Conservation (phyloP, 371 early-diverging fungal species). For the Lichtheimia hyalospora region DNA sequence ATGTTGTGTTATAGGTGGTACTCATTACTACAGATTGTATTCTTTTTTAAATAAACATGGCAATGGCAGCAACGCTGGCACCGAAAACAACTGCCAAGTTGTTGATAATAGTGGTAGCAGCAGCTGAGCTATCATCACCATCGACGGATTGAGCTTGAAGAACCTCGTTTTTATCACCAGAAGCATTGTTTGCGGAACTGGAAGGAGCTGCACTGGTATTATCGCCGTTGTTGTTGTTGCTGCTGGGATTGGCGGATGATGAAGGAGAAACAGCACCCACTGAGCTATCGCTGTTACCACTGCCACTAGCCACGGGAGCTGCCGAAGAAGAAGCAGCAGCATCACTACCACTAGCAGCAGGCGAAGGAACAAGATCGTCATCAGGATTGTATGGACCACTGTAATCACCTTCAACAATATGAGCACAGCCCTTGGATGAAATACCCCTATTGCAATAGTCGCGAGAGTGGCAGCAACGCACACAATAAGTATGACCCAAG, state of each 20-base stretch:
- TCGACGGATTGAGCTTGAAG: conserved; percentile 16
- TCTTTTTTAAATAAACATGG: no score
- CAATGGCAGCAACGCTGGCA: no score
- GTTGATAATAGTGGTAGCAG: no score
- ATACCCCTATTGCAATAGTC: conserved; percentile 29
- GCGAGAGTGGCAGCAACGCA: conserved; percentile 44
- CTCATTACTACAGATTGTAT: no score
- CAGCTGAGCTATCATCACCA: background rate
- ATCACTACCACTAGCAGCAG: background rate
- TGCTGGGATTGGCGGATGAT: background rate
- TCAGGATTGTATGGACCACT: conserved; percentile 22
- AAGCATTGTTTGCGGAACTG: no score
- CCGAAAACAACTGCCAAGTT: no score
- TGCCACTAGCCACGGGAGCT: background rate
- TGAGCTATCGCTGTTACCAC: background rate
- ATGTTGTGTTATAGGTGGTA: no score
- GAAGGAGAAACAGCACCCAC: conserved; percentile 1
- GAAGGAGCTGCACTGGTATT: background rate
- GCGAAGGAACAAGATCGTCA: conserved; percentile 1
- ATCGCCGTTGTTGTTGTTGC: conserved; percentile 1
- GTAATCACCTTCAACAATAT: conserved; percentile 43
- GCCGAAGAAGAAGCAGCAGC: conserved; percentile 10
- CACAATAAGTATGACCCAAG: conserved; percentile 42
- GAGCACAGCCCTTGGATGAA: conserved; percentile 39
- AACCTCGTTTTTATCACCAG: no score